Evolutionary conservation across 2,329 filamentous ascomycete species (phyloP).

Genomic region (Alternaria viburni): DNA sequence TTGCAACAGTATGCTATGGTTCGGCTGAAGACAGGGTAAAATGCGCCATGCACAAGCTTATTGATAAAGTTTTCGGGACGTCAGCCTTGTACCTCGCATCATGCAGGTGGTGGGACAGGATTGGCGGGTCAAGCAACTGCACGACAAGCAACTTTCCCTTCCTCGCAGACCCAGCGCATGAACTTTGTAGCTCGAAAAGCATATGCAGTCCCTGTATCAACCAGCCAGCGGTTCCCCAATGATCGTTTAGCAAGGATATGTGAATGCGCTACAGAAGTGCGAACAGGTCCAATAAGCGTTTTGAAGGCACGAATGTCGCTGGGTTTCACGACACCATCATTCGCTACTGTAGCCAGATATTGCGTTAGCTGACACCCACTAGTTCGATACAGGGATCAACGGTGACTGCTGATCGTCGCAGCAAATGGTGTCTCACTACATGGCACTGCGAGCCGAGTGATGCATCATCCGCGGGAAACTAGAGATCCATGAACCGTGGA

Average conservation of each 20-base stretch:
- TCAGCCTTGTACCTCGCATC: conserved; percentile 2
- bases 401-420: neutral
- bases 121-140: neutral
- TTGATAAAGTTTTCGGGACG: neutral
- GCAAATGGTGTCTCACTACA: neutral
- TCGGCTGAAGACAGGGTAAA: neutral
- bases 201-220: neutral
- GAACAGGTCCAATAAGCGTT: neutral
- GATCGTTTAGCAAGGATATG: neutral
- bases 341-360: neutral
- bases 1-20: neutral
- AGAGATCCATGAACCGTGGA: neutral
- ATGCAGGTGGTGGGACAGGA: neutral
- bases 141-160: neutral
- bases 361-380: neutral
- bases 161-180: no score
- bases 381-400: neutral
- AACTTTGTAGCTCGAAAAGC: neutral
- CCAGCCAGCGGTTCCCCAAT: neutral
- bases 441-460: neutral
- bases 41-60: neutral
- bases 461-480: neutral
- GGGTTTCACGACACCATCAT: neutral
- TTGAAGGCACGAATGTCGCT: neutral
- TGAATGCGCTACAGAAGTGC: neutral